Evolutionary conservation across 495 filamentous ascomycete species (phyloP).

Genomic region (Lindgomyces ingoldianus): DNA sequence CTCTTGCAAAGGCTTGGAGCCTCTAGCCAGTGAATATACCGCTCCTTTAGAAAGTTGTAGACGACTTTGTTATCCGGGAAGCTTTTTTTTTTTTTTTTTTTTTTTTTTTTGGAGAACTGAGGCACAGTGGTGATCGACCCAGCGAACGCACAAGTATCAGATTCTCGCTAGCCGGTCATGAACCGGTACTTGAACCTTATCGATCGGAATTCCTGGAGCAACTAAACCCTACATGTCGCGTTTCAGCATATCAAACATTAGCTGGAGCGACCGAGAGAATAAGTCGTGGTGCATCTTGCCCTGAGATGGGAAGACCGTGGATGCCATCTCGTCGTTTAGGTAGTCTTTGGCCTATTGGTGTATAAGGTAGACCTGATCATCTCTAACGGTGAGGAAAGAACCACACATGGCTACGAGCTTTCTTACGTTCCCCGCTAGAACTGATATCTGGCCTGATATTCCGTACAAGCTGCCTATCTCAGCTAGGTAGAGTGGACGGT

Average conservation of each 20-base stretch:
- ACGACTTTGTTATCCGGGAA: not conserved
- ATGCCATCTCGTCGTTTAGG: not conserved
- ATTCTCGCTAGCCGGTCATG: not conserved
- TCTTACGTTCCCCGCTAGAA: not conserved
- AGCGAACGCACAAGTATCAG: not conserved
- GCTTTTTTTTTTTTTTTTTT: not conserved
- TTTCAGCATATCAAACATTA: not conserved
- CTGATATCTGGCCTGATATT: not conserved
- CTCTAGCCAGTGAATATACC: not conserved
- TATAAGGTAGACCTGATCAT: slow-evolving; percentile 1
- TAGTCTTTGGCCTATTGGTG: slow-evolving; percentile 20
- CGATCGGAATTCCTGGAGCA: not conserved
- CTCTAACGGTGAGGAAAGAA: not conserved
- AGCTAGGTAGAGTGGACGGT: slow-evolving; percentile 4
- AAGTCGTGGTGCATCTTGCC: not conserved
- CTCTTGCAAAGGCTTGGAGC: not conserved
- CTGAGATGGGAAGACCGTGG: not conserved
- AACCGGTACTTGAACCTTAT: not conserved
- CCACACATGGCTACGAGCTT: not conserved
- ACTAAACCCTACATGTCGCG: not conserved
- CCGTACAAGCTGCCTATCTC: slow-evolving; percentile 1
- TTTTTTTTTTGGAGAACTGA: not conserved
- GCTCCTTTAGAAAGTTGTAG: not conserved
- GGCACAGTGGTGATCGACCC: not conserved
- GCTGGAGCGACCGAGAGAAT: not conserved